Evolutionary conservation across 75 land plant genomes (phyloP), one percentile per base, ranked within the genome.

Genomic region (Chamaecyparis obtusa): DNA sequence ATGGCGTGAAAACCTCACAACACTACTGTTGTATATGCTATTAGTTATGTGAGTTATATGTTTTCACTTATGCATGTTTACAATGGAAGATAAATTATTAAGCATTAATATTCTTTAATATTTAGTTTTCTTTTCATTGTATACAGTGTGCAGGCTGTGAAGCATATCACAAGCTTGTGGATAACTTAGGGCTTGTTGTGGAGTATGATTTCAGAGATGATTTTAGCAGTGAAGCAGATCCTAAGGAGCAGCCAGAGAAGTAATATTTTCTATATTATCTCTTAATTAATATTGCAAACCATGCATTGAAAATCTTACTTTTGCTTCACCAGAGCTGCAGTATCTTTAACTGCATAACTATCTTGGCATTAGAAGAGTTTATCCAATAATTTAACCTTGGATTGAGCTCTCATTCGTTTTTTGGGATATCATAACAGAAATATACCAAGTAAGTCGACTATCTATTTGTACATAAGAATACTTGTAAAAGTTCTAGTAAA

Each of bases 141-240:
- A 27, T 76, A 64, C 86, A 92, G 93, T 92, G 93, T 83, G 92
- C 88, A 84, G 90, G 92, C 24, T 92, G 93, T 84, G 87, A 88
- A 51, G 92, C 80, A 41, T 92, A 92, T 83, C 93, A 92, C 56
- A 86, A 92, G 72, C 89, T 92, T 54, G 93, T 88, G 83, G 93
- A 92, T 87, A 92, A 92, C 77, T 83, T 92, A 84, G 85, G 87
- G 10, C 87, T 92, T 56, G 83, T 90, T 85, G 79, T 88, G 74
- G 93, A 92, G 36, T 92, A 91, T 72, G 85, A 91, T 74, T 90
- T 91, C 51, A 87, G 87, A 71, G 48, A 90, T 17, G 91, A 84
- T 36, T 64, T 54, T 33, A 37, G 56, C 55, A 8, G 36, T 36
- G 56, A 49, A 49, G 11, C 13, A 49, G 51, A 46, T 54, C 49